Percentiles rank a stretch among this genome's conserved stretches.
Conservation (phyloP, 2,329 filamentous ascomycete species). For the Ascochyta koolunga region DNA sequence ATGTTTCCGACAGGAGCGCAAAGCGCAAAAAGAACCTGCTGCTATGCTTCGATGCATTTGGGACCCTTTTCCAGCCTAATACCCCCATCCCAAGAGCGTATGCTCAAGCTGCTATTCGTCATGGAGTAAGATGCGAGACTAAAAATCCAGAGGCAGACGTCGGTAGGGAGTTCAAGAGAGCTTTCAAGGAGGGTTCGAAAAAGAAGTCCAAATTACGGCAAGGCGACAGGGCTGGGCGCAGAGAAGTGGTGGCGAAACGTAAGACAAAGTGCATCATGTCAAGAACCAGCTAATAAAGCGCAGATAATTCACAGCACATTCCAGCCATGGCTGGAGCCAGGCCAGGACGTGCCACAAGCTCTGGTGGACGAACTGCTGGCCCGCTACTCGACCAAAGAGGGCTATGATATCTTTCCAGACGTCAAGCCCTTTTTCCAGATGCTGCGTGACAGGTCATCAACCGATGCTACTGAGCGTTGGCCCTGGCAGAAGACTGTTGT, state of each 20-base stretch:
- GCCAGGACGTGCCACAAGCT: constrained; percentile 49
- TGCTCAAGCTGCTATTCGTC: constrained; percentile 56
- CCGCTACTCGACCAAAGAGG: constrained; percentile 61
- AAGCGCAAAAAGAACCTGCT: constrained; percentile 55
- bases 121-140: constrained; percentile 55
- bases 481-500: constrained; percentile 54
- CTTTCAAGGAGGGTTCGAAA: constrained; percentile 57
- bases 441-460: constrained; percentile 38
- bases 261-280: constrained; percentile 24
- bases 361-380: constrained; percentile 58
- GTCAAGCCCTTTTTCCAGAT: constrained; percentile 54
- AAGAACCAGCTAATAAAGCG: constrained; percentile 3
- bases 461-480: constrained; percentile 26
- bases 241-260: constrained; percentile 67
- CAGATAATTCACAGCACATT: constrained; percentile 61
- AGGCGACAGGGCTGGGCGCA: constrained; percentile 57
- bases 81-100: constrained; percentile 61
- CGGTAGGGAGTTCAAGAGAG: constrained; percentile 45
- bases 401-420: constrained; percentile 58
- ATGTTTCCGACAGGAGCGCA: constrained; percentile 13
- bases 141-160: constrained; percentile 33
- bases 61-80: constrained; percentile 65
- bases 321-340: constrained; percentile 30
- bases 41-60: constrained; percentile 69
- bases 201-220: constrained; percentile 65